A percentile compares a stretch with the other conserved stretches of the same genome.
phyloP scores from a whole-genome alignment of 768 basidiomycete genomes.

The Naematelia encephala region DNA sequence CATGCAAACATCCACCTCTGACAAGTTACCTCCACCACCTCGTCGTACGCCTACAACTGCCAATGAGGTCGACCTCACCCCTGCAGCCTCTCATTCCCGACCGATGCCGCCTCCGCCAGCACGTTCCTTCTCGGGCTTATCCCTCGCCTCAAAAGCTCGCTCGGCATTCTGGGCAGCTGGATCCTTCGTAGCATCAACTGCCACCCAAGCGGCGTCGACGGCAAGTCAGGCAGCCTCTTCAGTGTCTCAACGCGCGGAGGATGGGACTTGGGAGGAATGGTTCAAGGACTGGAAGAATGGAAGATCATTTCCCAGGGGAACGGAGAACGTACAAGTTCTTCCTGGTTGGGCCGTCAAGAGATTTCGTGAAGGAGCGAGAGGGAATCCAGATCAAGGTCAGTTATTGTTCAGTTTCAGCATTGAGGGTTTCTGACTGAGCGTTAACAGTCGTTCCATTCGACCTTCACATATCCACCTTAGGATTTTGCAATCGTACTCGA shows the following conservation, averaged over 20 bases:
- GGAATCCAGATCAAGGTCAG: conserved; percentile 6
- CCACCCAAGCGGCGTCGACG: not conserved
- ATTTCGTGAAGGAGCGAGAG: not conserved
- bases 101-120: not conserved
- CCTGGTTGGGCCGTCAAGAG: conserved; percentile 15
- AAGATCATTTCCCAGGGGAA: not conserved
- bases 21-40: not conserved
- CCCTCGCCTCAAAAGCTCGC: not conserved
- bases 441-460: conserved; percentile 56
- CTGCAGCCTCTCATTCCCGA: not conserved
- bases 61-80: not conserved
- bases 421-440: not conserved
- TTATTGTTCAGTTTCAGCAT: not conserved
- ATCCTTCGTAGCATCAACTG: not conserved
- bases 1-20: not conserved
- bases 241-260: not conserved
- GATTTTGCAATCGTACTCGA: conserved; percentile 65
- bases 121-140: not conserved
- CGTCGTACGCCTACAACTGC: not conserved
- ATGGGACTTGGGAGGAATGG: conserved; percentile 4
- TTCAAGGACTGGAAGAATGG: conserved; percentile 5
- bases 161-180: not conserved
- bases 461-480: conserved; percentile 70
- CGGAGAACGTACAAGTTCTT: not conserved
- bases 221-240: not conserved